A percentile compares a stretch with the other conserved stretches of the same genome.
phyloP scores from a whole-genome alignment of 2,329 filamentous ascomycete species.

The Gaeumannomyces tritici region DNA sequence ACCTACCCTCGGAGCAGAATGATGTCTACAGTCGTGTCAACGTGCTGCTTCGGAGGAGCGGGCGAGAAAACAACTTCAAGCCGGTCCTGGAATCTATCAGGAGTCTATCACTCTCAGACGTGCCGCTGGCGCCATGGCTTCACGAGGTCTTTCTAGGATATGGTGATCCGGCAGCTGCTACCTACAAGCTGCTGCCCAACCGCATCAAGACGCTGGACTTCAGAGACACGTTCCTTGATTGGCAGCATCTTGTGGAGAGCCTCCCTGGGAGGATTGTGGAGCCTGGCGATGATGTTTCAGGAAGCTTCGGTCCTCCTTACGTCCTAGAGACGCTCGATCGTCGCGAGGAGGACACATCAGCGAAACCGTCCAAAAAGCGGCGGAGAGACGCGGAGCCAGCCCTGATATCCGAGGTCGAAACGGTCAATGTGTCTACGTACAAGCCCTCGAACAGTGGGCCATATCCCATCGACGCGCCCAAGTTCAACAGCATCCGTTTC shows the following conservation, averaged over 20 bases:
- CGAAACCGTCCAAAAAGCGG: conserved; percentile 73
- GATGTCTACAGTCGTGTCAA: conserved; percentile 83
- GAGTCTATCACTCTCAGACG: conserved; percentile 73
- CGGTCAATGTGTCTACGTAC: conserved; percentile 80
- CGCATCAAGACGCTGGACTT: conserved; percentile 75
- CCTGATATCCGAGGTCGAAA: conserved; percentile 52
- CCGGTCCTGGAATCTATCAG: conserved; percentile 87
- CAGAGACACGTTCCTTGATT: conserved; percentile 88
- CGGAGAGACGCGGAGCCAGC: conserved; percentile 66
- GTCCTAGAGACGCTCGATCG: conserved; percentile 60
- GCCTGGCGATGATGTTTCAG: conserved; percentile 58
- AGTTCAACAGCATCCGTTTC: conserved; percentile 75
- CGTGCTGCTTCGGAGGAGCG: conserved; percentile 70
- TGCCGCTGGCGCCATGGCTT: conserved; percentile 81
- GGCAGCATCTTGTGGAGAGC: conserved; percentile 86
- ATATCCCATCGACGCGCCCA: conserved; percentile 77
- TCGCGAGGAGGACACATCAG: conserved; percentile 30
- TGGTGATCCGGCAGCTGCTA: conserved; percentile 81
- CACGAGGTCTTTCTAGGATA: conserved; percentile 98
- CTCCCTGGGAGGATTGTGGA: conserved; percentile 82
- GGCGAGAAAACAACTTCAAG: conserved; percentile 95
- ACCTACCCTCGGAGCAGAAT: conserved; percentile 25
- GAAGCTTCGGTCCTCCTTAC: conserved; percentile 80
- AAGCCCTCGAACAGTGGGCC: conserved; percentile 81
- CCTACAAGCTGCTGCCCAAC: conserved; percentile 74